Conservation (phyloP, 495 filamentous ascomycete species). For the Hypomontagnella submonticulosa region DNA sequence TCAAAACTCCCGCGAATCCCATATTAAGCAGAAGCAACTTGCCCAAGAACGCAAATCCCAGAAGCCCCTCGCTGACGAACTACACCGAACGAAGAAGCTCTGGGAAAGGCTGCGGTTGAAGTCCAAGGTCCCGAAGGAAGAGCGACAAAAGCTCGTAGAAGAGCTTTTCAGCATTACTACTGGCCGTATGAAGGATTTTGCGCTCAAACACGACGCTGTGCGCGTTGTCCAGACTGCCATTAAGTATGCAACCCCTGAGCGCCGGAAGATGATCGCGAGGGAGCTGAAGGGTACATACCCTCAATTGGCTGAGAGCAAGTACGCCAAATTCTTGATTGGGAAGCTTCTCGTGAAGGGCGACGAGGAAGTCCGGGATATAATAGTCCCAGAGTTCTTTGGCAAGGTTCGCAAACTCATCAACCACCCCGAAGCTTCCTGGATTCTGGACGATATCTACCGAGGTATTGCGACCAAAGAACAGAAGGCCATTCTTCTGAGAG, state of each 20-base stretch:
- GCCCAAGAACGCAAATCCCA: slow-evolving; percentile 88
- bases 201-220: slow-evolving; percentile 97
- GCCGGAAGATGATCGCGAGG: slow-evolving; percentile 84
- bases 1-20: slow-evolving; percentile 79
- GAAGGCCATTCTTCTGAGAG: slow-evolving; percentile 82
- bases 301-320: slow-evolving; percentile 88
- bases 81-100: slow-evolving; percentile 91
- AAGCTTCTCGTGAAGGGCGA: slow-evolving; percentile 94
- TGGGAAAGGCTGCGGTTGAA: slow-evolving; percentile 95
- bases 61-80: slow-evolving; percentile 89
- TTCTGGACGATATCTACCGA: slow-evolving; percentile 95
- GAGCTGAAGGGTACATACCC: slow-evolving; percentile 89
- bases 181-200: slow-evolving; percentile 89
- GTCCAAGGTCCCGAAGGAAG: slow-evolving; percentile 85
- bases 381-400: slow-evolving; percentile 94
- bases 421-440: slow-evolving; percentile 95
- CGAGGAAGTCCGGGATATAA: slow-evolving; percentile 81
- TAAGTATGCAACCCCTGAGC: slow-evolving; percentile 89
- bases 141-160: slow-evolving; percentile 84
- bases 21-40: slow-evolving; percentile 90
- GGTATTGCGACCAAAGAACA: slow-evolving; percentile 84
- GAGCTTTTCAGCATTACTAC: slow-evolving; percentile 93
- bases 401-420: slow-evolving; percentile 91
- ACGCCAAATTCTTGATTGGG: slow-evolving; percentile 95
- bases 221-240: slow-evolving; percentile 94